Evolutionary conservation across 2,329 filamentous ascomycete genomes (phyloP).

Genomic region (Aspergillus uvarum): DNA sequence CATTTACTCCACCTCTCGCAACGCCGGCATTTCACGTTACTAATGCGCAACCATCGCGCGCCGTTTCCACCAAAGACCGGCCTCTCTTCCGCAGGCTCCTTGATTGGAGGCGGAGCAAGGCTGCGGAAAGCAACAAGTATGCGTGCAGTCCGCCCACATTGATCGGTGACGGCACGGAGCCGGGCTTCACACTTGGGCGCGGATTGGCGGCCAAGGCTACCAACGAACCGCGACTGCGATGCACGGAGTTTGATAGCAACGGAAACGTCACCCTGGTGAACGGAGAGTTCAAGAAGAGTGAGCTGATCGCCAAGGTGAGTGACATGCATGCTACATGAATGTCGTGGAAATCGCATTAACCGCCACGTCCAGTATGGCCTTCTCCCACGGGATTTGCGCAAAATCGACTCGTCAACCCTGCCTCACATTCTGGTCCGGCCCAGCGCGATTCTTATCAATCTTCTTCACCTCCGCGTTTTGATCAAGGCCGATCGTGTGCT

Average conservation of each 20-base stretch:
- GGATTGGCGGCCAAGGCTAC: constrained; percentile 72
- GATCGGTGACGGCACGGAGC: constrained; percentile 60
- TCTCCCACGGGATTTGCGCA: constrained; percentile 88
- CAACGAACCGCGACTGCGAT: constrained; percentile 81
- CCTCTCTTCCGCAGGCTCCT: constrained; percentile 40
- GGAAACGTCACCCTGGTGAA: constrained; percentile 91
- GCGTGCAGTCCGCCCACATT: constrained; percentile 59
- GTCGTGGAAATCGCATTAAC: constrained; percentile 40
- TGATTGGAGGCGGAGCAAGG: constrained; percentile 35
- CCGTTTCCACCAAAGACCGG: constrained; percentile 33
- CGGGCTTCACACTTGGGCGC: constrained; percentile 67
- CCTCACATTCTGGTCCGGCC: constrained; percentile 94
- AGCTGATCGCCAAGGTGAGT: constrained; percentile 85
- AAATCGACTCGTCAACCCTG: constrained; percentile 94
- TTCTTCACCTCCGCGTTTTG: constrained; percentile 91
- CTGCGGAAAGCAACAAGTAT: constrained; percentile 43
- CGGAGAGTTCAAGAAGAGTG: constrained; percentile 95
- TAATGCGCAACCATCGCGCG: constrained; percentile 22
- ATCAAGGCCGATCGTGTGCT: constrained; percentile 94
- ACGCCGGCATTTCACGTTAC: constrained; percentile 12
- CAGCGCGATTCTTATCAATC: constrained; percentile 88
- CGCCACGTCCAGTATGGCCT: constrained; percentile 82
- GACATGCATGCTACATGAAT: too few species aligned
- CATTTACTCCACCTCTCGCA: constrained; percentile 5
- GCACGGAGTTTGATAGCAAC: constrained; percentile 90